These are phyloP conservation scores for Tricharina praecox DNA, from an alignment of 495 filamentous ascomycete species.

Conservation along the genomic window DNA sequence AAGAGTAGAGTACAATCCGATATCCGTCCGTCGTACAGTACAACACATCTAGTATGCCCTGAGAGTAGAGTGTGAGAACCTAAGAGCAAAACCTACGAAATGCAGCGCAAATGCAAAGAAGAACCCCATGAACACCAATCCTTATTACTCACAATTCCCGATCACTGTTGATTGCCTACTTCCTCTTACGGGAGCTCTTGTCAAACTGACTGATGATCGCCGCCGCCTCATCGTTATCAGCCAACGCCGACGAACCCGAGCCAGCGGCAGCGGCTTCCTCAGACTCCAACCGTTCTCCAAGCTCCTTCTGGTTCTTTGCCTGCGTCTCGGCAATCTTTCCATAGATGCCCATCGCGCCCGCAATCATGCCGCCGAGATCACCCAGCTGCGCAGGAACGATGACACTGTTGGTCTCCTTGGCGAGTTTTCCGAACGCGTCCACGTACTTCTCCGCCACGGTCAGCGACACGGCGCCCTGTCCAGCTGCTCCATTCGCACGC, in stretches of 20 bases:
- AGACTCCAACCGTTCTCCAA: slow-evolving; percentile 9
- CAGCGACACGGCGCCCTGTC: slow-evolving; percentile 66
- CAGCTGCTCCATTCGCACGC: slow-evolving; percentile 46
- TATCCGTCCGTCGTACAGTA: neutral
- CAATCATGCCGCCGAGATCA: slow-evolving; percentile 95
- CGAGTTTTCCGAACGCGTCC: slow-evolving; percentile 78
- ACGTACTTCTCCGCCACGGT: slow-evolving; percentile 96
- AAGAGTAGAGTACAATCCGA: neutral
- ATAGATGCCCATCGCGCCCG: slow-evolving; percentile 86
- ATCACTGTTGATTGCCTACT: neutral
- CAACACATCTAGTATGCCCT: too few relatives aligned
- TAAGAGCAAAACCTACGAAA: neutral
- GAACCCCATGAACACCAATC: slow-evolving; percentile 1
- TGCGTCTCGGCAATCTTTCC: slow-evolving; percentile 84
- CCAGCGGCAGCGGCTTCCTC: neutral
- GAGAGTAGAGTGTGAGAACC: neutral
- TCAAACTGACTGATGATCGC: slow-evolving; percentile 1
- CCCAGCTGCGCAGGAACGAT: slow-evolving; percentile 94
- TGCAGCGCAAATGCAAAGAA: slow-evolving; percentile 1
- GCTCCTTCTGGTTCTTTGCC: slow-evolving; percentile 55
- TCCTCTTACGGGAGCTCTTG: neutral
- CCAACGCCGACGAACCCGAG: too few relatives aligned
- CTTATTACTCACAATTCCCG: neutral
- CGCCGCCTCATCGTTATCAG: neutral
- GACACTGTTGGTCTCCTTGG: slow-evolving; percentile 82